These are phyloP conservation scores for Miscanthus lutarioriparius DNA, from an alignment of 176 grass and related monocot species.

Conservation along the genomic window DNA sequence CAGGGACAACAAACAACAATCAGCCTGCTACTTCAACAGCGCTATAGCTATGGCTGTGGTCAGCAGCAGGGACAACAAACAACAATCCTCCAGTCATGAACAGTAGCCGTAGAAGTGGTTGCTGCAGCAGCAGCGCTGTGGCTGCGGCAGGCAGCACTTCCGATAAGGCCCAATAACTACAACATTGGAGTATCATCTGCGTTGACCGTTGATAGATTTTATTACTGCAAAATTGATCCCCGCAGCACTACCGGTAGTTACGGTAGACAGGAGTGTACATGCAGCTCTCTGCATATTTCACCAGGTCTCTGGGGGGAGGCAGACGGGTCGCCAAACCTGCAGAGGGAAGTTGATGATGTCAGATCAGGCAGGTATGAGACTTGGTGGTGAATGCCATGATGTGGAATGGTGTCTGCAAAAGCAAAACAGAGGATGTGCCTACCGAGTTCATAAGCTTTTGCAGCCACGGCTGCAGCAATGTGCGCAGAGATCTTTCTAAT, in stretches of 20 bases:
- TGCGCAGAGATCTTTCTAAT: conserved; percentile 91
- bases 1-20: conserved; percentile 7
- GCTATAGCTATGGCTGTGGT: not conserved
- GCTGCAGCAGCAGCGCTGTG: not conserved
- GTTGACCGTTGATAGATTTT: conserved; percentile 25
- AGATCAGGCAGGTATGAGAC: not conserved
- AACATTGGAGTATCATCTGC: conserved; percentile 28
- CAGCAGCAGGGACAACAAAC: no score
- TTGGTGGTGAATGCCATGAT: not conserved
- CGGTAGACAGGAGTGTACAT: conserved; percentile 91
- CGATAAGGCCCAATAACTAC: not conserved
- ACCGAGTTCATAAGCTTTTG: conserved; percentile 96
- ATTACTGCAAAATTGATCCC: conserved; percentile 55
- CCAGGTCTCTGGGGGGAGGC: conserved; percentile 66
- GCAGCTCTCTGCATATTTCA: conserved; percentile 90
- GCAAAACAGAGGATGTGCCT: not conserved
- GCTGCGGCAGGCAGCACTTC: not conserved
- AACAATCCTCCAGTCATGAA: not conserved
- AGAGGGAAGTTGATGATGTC: not conserved
- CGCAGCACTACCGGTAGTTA: conserved; percentile 56
- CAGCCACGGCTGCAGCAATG: conserved; percentile 83
- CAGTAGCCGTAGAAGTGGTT: not conserved
- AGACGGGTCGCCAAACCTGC: conserved; percentile 84
- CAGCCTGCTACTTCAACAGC: not conserved
- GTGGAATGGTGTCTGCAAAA: not conserved